A percentile compares a stretch with the other conserved stretches of the same genome.
Conservation (phyloP, 176 grass and related monocot species). For the barley (Hordeum vulgare) region DNA sequence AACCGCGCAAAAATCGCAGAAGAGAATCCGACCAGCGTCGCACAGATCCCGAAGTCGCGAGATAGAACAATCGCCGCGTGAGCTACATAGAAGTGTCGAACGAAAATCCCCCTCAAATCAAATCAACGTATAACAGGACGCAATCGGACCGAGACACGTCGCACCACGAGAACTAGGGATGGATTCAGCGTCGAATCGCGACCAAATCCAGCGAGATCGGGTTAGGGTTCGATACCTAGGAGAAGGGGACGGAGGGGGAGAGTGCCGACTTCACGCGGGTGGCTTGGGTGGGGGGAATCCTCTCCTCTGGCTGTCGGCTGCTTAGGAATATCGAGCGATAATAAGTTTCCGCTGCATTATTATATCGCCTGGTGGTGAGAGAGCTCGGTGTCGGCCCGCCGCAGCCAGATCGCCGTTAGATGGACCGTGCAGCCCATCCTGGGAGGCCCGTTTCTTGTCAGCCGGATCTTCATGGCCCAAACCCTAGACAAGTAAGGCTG, state of each 20-base stretch:
- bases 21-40: background rate
- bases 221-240: slow-evolving; percentile 28
- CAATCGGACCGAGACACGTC: background rate
- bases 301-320: slow-evolving; percentile 2
- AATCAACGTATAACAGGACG: background rate
- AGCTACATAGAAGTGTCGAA: background rate
- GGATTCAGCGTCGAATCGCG: background rate
- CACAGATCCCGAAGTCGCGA: slow-evolving; percentile 5
- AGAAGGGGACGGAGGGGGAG: background rate
- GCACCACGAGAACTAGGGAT: background rate
- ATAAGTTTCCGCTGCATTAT: background rate
- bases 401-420: background rate
- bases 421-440: background rate
- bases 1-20: background rate
- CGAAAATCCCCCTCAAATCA: background rate
- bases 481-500: too few species aligned
- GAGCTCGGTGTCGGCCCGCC: background rate
- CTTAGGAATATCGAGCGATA: background rate
- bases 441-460: background rate
- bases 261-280: slow-evolving; percentile 8
- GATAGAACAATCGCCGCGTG: background rate
- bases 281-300: background rate
- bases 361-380: background rate
- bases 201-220: background rate
- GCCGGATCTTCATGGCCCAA: too few species aligned